Conservation (phyloP, 306 rosid species). For the Alnus rubra region DNA sequence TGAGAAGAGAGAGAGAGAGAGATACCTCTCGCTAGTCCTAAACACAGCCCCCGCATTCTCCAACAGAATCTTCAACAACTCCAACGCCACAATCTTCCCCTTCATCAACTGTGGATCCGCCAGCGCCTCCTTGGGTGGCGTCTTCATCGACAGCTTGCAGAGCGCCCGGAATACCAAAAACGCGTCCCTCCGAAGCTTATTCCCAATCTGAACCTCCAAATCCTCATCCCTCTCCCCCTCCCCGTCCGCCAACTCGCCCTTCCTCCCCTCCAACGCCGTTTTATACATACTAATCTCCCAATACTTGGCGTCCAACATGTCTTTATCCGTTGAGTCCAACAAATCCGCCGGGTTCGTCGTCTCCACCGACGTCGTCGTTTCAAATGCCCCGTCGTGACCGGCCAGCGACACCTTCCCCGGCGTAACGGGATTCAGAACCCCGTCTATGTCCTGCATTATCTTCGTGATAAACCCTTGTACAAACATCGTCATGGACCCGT, state of each 20-base stretch:
- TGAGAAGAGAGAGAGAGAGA: conserved; percentile 11
- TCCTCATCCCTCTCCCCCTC: conserved; percentile 93
- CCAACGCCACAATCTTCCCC: conserved; percentile 97
- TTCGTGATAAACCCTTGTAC: conserved; percentile 97
- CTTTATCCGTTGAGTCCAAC: conserved; percentile 96
- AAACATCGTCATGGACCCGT: conserved; percentile 72
- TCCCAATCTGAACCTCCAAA: conserved; percentile 98
- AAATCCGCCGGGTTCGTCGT: conserved; percentile 93
- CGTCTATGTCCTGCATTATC: conserved; percentile 95
- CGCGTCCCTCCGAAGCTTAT: conserved; percentile 92
- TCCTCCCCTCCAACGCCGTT: conserved; percentile 96
- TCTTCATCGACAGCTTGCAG: conserved; percentile 95
- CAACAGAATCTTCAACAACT: conserved; percentile 89
- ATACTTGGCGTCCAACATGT: conserved; percentile 98
- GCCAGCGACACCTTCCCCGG: conserved; percentile 62
- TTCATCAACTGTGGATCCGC: conserved; percentile 87
- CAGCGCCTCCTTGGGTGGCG: conserved; percentile 89
- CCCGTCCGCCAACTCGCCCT: conserved; percentile 90
- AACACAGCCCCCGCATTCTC: conserved; percentile 99
- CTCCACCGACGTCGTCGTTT: conserved; percentile 82
- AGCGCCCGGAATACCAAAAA: conserved; percentile 96
- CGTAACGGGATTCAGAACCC: conserved; percentile 76
- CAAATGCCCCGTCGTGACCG: conserved; percentile 95
- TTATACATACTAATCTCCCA: conserved; percentile 99
- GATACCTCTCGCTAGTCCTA: conserved; percentile 96